Evolutionary conservation across 495 filamentous ascomycete genomes (phyloP).

Genomic region (Mycothermus thermophilus): DNA sequence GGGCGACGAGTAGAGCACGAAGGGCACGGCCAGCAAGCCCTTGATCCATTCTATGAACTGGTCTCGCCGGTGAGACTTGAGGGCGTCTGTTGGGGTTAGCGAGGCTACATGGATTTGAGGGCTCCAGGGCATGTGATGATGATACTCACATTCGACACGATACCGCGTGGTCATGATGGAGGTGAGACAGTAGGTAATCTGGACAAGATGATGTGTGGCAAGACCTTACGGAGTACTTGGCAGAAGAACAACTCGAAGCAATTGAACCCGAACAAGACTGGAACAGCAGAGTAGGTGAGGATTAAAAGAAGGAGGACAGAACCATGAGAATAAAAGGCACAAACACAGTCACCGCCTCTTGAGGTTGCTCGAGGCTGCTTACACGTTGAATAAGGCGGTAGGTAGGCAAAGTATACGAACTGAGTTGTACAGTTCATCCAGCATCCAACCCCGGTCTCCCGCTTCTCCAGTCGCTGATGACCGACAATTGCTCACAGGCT

Average conservation of each 20-base stretch:
- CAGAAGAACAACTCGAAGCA: not conserved
- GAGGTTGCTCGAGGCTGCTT: too few species aligned
- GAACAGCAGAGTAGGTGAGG: not conserved
- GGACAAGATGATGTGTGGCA: not conserved
- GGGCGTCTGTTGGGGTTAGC: constrained; percentile 46
- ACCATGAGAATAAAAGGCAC: not conserved
- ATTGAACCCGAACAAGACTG: not conserved
- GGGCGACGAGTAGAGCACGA: constrained; percentile 92
- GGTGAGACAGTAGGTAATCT: not conserved
- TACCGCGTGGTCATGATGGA: constrained; percentile 72
- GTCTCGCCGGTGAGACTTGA: constrained; percentile 78
- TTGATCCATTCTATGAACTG: constrained; percentile 66
- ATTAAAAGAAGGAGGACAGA: not conserved
- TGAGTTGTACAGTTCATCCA: too few species aligned
- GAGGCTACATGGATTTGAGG: too few species aligned
- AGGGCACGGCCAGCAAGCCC: constrained; percentile 87
- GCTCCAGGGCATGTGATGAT: constrained; percentile 1
- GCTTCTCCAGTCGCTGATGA: too few species aligned
- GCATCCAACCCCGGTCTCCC: too few species aligned
- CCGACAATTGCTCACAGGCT: too few species aligned
- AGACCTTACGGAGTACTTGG: too few species aligned
- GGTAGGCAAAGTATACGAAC: too few species aligned
- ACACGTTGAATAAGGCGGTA: not conserved
- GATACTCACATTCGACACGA: constrained; percentile 64
- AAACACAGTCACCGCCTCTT: constrained; percentile 10